Evolutionary conservation across 192 early-diverging fungal genomes (phyloP), one percentile per base, ranked within the genome.

Genomic region (Radiomyces spectabilis): DNA sequence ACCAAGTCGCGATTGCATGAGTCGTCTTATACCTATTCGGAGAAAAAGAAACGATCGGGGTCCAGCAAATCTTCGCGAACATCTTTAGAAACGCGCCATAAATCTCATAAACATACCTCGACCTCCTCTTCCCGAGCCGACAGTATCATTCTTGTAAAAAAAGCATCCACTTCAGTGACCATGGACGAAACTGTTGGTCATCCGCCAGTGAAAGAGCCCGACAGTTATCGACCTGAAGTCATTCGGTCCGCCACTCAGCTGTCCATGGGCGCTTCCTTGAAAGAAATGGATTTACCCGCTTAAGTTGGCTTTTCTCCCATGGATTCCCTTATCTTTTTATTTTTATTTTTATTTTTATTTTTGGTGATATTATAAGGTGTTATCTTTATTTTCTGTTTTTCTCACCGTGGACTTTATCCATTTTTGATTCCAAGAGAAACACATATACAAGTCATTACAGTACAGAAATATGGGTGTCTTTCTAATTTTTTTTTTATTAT

Each of bases 201-300:
- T 19, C 31, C 38, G 21, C 50, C 57, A 2, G 51, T 65, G 9
- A 65, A 59, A 33, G 63, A 65, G 41, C 63, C 63, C 5, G 57
- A 65, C 34, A 65, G 55, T 29, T 38, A 34, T 18, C 34, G 57
- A 35, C 63, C 63, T 15, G 63, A 65, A 41, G 57, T 65, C 7
- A 53, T 65, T 25, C 55, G 63, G 16, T 59, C 56, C 21, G 63
- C 63, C 34, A 65, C 63, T 10, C 55, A 54, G 37, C 37, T 65
- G 16, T 65, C 63, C 2, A 52, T 65, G 4, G 50, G 27, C 18
- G 63, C 63, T 9, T 57, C 63, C 25, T 21, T 54, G 15, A 47
- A 59, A 30, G 56, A 58, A 33, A 21, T 65, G 15, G 57, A 65
- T 31, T 27, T 21, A 48, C 30, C 5, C 6, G 6, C 13, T 35